A percentile compares a stretch with the other conserved stretches of the same genome.
phyloP scores from a whole-genome alignment of 192 early-diverging fungal species.

The Mortierella alpina region DNA sequence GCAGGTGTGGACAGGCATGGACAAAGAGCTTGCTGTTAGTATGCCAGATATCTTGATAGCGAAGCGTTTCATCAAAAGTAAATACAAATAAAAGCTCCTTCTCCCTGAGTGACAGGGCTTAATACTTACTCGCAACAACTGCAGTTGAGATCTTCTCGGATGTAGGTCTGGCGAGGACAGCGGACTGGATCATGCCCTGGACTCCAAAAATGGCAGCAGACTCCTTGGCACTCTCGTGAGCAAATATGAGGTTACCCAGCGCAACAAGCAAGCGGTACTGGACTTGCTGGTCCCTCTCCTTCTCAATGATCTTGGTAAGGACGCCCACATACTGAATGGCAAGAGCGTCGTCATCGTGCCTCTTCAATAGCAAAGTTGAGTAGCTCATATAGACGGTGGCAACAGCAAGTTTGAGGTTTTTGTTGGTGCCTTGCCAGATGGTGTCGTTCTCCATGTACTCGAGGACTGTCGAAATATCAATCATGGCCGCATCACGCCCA shows the following conservation, averaged over 20 bases:
- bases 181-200: constrained; percentile 20
- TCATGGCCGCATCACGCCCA: constrained; percentile 55
- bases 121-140: constrained; percentile 40
- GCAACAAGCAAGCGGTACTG: constrained; percentile 69
- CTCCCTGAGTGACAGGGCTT: not conserved
- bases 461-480: constrained; percentile 18
- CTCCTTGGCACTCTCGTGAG: constrained; percentile 45
- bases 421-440: constrained; percentile 50
- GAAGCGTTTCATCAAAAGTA: not conserved
- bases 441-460: constrained; percentile 45
- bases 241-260: constrained; percentile 72
- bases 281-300: constrained; percentile 70
- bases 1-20: not conserved
- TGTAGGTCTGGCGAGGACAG: constrained; percentile 34
- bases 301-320: constrained; percentile 65
- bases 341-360: constrained; percentile 56
- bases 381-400: constrained; percentile 57
- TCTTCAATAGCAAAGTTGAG: constrained; percentile 59
- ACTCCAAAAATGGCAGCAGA: constrained; percentile 49
- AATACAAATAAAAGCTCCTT: not conserved
- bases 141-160: constrained; percentile 33
- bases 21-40: not conserved
- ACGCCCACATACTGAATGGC: constrained; percentile 62
- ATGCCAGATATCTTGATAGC: not conserved
- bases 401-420: constrained; percentile 50